These are phyloP conservation scores for Scenedesmus sp. DNA, from an alignment of 163 green algal species.

Conservation along the genomic window DNA sequence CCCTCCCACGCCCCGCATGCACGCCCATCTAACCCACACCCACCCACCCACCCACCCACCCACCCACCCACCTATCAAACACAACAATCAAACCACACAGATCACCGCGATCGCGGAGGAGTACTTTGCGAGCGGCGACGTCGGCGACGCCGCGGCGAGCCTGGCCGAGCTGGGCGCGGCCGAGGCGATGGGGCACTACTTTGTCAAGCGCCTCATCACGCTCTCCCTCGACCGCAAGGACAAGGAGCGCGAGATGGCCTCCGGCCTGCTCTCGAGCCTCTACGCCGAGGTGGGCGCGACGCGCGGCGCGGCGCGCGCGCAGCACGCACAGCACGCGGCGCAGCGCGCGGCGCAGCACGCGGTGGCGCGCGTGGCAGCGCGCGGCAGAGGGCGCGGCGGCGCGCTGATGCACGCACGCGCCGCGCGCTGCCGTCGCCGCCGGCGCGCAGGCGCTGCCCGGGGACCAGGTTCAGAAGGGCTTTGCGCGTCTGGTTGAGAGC, in stretches of 20 bases:
- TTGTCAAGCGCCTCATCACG: conserved; percentile 92
- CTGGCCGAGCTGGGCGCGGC: conserved; percentile 68
- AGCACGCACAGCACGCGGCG: too few species aligned
- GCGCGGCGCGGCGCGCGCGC: background rate
- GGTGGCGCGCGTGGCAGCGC: too few species aligned
- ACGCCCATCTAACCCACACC: too few species aligned
- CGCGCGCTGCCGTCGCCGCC: background rate
- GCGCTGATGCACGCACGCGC: too few species aligned
- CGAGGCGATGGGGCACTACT: conserved; percentile 68
- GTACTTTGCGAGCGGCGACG: conserved; percentile 83
- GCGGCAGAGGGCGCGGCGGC: too few species aligned
- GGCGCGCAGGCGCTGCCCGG: conserved; percentile 53
- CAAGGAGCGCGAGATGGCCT: conserved; percentile 90
- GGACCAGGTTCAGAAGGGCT: conserved; percentile 81
- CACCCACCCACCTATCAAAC: too few species aligned
- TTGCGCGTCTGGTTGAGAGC: conserved; percentile 71
- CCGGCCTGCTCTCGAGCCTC: conserved; percentile 76
- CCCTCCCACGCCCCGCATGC: background rate
- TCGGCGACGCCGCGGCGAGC: conserved; percentile 71
- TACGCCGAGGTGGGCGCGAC: conserved; percentile 70
- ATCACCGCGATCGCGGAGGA: conserved; percentile 79
- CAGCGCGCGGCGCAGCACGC: too few species aligned
- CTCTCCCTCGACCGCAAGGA: conserved; percentile 87
- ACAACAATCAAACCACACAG: too few species aligned
- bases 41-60: too few species aligned